These are phyloP conservation scores for Daldinia sp. DNA, from an alignment of 2,329 filamentous ascomycete genomes.

Conservation along the genomic window DNA sequence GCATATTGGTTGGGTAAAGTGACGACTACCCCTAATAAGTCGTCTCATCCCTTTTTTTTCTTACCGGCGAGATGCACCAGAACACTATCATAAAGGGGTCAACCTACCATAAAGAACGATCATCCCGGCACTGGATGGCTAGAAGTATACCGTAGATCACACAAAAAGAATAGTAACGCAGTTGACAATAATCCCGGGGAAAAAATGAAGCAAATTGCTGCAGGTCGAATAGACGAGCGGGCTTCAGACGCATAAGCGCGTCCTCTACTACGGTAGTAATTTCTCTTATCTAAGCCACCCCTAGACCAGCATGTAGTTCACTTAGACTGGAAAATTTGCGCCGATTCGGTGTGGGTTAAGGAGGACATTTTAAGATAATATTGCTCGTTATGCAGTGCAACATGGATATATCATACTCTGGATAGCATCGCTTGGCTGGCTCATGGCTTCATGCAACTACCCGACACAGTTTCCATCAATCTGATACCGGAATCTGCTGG, in stretches of 20 bases:
- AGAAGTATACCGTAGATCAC: not conserved
- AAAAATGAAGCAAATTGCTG: constrained; percentile 12
- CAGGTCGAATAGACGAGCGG: constrained; percentile 7
- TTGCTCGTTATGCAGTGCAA: constrained; percentile 32
- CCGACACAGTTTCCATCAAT: constrained; percentile 25
- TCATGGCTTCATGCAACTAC: constrained; percentile 30
- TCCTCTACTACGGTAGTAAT: constrained; percentile 13
- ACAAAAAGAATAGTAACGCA: not conserved
- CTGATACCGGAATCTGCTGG: constrained; percentile 33
- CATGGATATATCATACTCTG: constrained; percentile 31
- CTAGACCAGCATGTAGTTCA: constrained; percentile 6
- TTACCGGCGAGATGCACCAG: not conserved
- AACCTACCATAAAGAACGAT: not conserved
- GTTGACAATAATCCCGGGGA: not conserved
- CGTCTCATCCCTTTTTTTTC: not conserved
- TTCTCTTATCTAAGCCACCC: constrained; percentile 19
- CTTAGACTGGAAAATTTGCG: constrained; percentile 16
- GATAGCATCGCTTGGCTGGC: constrained; percentile 20
- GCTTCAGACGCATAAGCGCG: constrained; percentile 8
- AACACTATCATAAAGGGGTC: not conserved
- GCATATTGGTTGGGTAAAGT: not conserved
- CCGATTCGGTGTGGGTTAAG: constrained; percentile 36
- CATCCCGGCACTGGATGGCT: not conserved
- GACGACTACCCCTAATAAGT: not conserved
- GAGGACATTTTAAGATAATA: constrained; percentile 25